These are phyloP conservation scores for Mentha longifolia DNA, from an alignment of 257 asterid species.

Conservation along the genomic window DNA sequence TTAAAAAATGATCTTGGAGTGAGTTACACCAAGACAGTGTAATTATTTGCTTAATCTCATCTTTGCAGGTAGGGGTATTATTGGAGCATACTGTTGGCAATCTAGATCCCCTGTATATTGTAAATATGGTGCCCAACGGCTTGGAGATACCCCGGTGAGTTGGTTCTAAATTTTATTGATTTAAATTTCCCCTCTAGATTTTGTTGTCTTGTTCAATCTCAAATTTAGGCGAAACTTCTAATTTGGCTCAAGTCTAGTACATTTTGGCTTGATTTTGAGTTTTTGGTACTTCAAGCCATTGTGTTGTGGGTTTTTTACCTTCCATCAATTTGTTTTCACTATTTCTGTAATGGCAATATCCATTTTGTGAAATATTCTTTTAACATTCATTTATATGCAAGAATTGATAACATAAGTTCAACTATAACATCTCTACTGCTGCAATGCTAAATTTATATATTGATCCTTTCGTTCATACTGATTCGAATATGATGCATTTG, in stretches of 20 bases:
- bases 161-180: not conserved
- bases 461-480: not conserved
- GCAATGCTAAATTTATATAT: no score
- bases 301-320: constrained; percentile 13
- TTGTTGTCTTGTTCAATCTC: constrained; percentile 24
- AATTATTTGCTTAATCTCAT: constrained; percentile 17
- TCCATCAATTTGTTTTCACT: not conserved
- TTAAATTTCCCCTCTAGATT: not conserved
- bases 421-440: no score
- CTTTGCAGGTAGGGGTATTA: constrained; percentile 82
- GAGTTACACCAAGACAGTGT: constrained; percentile 26
- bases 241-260: constrained; percentile 2
- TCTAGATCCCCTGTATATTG: constrained; percentile 97
- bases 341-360: not conserved
- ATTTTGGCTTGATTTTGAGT: constrained; percentile 19
- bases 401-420: not conserved
- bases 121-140: constrained; percentile 91
- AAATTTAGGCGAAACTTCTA: not conserved
- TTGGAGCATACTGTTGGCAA: constrained; percentile 99
- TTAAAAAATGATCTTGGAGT: constrained; percentile 19
- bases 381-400: not conserved
- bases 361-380: not conserved
- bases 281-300: constrained; percentile 11
- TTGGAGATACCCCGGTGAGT: constrained; percentile 95
- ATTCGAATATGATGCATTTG: not conserved